A percentile compares a stretch with the other conserved stretches of the same genome.
Evolutionary conservation across 2,329 filamentous ascomycete genomes (phyloP).

Genomic region (Fusarium staphyleae): DNA sequence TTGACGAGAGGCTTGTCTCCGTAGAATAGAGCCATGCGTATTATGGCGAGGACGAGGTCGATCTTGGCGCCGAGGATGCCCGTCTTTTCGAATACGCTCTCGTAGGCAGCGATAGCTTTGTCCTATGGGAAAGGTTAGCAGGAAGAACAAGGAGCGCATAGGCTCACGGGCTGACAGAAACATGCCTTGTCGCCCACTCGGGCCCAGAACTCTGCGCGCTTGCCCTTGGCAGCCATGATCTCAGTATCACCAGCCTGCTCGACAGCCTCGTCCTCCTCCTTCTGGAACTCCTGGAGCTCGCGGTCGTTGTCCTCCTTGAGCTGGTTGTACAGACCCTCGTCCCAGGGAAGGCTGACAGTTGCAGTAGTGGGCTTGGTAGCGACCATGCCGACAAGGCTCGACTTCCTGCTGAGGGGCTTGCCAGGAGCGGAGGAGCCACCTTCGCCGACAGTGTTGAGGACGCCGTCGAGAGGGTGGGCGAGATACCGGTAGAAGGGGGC

Average conservation of each 20-base stretch:
- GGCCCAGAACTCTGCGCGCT: conserved; percentile 95
- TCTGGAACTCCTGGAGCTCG: conserved; percentile 78
- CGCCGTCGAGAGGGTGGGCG: conserved; percentile 80
- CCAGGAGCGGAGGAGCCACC: conserved; percentile 56
- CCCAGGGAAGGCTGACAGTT: conserved; percentile 81
- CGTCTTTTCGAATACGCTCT: conserved; percentile 96
- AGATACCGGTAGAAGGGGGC: conserved; percentile 86
- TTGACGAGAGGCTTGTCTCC: conserved; percentile 91
- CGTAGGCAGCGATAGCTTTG: conserved; percentile 90
- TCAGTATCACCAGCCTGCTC: conserved; percentile 98
- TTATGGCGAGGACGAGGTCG: conserved; percentile 94
- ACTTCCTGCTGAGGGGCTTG: conserved; percentile 71
- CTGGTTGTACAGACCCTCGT: conserved; percentile 83
- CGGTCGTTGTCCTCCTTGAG: conserved; percentile 79
- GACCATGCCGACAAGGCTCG: conserved; percentile 76
- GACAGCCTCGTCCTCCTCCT: conserved; percentile 90
- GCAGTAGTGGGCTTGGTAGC: conserved; percentile 71
- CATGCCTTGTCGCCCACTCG: conserved; percentile 92
- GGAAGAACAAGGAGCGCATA: not conserved
- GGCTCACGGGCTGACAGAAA: not conserved
- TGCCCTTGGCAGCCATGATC: conserved; percentile 88
- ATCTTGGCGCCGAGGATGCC: conserved; percentile 96
- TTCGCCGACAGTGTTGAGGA: conserved; percentile 80
- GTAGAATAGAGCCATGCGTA: conserved; percentile 95
- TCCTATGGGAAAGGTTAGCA: conserved; percentile 64